phyloP scores from a whole-genome alignment of 2,329 filamentous ascomycete species.

The Beauveria sp. region DNA sequence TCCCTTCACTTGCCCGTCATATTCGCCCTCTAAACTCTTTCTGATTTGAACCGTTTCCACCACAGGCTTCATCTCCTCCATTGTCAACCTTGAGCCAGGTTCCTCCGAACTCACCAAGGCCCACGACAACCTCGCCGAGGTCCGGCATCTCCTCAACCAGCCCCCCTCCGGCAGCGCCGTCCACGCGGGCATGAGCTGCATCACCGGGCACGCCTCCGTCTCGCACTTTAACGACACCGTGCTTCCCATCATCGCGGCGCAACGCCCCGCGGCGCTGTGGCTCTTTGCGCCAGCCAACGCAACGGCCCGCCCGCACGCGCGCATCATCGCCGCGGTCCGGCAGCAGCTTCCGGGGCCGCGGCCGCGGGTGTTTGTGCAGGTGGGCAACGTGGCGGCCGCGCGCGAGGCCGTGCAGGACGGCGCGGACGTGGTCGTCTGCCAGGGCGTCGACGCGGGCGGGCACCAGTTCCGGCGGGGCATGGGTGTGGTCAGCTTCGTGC shows the following conservation, averaged over 20 bases:
- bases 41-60: neutral
- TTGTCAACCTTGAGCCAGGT: conserved; percentile 22
- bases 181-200: conserved; percentile 49
- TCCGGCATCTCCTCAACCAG: conserved; percentile 21
- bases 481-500: conserved; percentile 48
- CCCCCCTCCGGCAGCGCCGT: conserved; percentile 42
- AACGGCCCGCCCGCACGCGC: conserved; percentile 29
- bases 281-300: conserved; percentile 51
- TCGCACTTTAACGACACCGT: conserved; percentile 34
- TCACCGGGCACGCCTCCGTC: conserved; percentile 43
- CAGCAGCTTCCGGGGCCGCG: conserved; percentile 2
- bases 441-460: conserved; percentile 58
- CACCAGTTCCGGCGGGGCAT: conserved; percentile 50
- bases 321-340: conserved; percentile 30
- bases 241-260: conserved; percentile 42
- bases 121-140: conserved; percentile 24
- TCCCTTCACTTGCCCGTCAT: neutral
- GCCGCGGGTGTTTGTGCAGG: conserved; percentile 51
- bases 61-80: conserved; percentile 27
- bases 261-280: conserved; percentile 55
- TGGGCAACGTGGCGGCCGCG: conserved; percentile 52
- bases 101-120: conserved; percentile 27
- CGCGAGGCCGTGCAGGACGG: conserved; percentile 38
- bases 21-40: neutral
- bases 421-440: conserved; percentile 52